Evolutionary conservation across 176 grass and related monocot species (phyloP).

Genomic region (Thalia dealbata): DNA sequence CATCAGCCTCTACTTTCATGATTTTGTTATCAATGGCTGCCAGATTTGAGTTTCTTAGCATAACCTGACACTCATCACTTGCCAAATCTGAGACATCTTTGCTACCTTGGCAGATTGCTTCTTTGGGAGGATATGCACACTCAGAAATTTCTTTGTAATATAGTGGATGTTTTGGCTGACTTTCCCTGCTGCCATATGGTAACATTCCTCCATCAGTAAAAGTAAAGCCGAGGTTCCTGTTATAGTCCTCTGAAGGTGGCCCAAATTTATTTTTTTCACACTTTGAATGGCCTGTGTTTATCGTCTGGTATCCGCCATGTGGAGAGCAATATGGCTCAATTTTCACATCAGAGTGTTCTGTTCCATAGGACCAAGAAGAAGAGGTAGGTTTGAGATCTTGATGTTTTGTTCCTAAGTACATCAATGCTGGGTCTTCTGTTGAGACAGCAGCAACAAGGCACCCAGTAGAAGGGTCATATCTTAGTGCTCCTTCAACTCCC

Average conservation of each 20-base stretch:
- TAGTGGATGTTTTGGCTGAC: background rate
- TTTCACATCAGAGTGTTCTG: conserved; percentile 3
- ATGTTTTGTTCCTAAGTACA: background rate
- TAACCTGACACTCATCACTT: background rate
- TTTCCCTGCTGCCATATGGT: background rate
- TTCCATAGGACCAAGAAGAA: background rate
- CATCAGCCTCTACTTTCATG: conserved; percentile 2
- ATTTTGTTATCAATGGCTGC: background rate
- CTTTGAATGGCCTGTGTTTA: conserved; percentile 8
- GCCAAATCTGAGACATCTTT: background rate
- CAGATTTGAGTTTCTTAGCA: background rate
- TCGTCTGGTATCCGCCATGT: background rate
- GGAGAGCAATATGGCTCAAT: background rate
- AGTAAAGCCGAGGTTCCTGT: conserved; percentile 7
- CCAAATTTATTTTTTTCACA: conserved; percentile 20
- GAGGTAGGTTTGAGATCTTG: background rate
- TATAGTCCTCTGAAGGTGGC: conserved; percentile 9
- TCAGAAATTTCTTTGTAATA: conserved; percentile 1
- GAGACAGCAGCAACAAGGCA: conserved; percentile 29
- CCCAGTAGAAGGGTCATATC: conserved; percentile 50
- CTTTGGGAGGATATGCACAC: background rate
- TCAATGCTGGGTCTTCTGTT: conserved; percentile 6
- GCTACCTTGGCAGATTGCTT: background rate
- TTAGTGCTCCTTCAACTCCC: conserved; percentile 36
- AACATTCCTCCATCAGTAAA: background rate